phyloP scores from a whole-genome alignment of 169 alveolate genomes.

The Blepharisma undulans region DNA sequence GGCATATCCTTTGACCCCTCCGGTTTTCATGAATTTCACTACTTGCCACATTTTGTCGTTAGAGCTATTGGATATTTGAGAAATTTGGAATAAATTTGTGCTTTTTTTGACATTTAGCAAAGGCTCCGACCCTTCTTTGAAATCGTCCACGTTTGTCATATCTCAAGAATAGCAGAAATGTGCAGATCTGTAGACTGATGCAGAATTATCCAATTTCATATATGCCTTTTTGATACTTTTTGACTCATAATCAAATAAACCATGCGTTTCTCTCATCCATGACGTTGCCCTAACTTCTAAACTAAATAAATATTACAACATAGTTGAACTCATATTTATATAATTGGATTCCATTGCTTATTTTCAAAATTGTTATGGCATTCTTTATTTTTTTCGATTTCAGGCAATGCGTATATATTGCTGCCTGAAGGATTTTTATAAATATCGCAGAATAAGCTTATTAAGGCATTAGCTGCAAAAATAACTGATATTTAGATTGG shows the following conservation, averaged over 20 bases:
- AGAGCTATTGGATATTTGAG: not conserved
- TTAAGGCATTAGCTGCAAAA: not conserved
- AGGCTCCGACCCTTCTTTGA: not conserved
- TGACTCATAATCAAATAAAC: slow-evolving; percentile 73
- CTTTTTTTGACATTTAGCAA: not conserved
- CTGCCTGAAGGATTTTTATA: not conserved
- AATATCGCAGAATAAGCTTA: not conserved
- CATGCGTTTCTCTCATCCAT: slow-evolving; percentile 70
- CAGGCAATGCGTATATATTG: not conserved
- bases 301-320: not conserved
- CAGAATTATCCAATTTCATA: slow-evolving; percentile 6
- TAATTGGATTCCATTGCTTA: not conserved
- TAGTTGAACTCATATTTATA: not conserved
- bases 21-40: slow-evolving; percentile 47
- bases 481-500: not conserved
- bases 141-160: not conserved
- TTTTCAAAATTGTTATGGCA: not conserved
- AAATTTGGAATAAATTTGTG: not conserved
- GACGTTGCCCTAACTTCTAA: slow-evolving; percentile 40
- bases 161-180: not conserved
- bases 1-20: slow-evolving; percentile 40
- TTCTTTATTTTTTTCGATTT: not conserved
- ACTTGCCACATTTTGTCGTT: slow-evolving; percentile 58
- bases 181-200: not conserved
- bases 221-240: slow-evolving; percentile 46